Evolutionary conservation across 1,284 basidiomycete species (phyloP), one percentile per base, ranked within the genome.

Genomic region (Volvariella surrecta): DNA sequence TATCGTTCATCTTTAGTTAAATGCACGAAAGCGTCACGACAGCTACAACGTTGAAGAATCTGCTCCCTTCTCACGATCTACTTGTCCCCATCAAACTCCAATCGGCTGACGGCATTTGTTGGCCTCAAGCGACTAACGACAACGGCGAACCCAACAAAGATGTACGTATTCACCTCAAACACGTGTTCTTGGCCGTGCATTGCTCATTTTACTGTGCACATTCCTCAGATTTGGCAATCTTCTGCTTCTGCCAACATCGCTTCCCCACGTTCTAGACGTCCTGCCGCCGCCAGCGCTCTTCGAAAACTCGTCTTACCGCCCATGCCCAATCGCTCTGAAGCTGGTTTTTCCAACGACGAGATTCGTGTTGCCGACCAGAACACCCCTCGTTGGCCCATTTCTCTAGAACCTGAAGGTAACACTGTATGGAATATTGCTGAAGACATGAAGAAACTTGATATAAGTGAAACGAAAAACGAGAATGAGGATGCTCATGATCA

Each of bases 361-460:
- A 15, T 35, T 35, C 34, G 34, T 35, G 34, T 35, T 19, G 34
- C 34, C 4, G 34, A 35, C 45, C 58, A 61, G 42, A 58, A 54
- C 46, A 55, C 57, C 47, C 67, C 64, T 46, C 73, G 76, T 50
- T 85, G 82, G 82, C 72, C 74, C 50, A 64, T 80, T 6, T 16
- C 13, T 44, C 68, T 83, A 47, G 77, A 84, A 56, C 61, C 69
- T 22, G 69, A 73, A 8, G 60, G 68, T 46, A 64, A 67, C 34
- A 56, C 73, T 42, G 72, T 73, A 32, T 87, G 83, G 83, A 78
- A 81, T 48, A 68, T 87, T 45, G 70, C 79, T 37, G 79, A 85
- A 53, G 79, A 82, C 50, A 77, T 88, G 45, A 77, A 76, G 52
- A 75, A 80, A 56, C 61, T 87, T 50, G 80, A 82, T 54, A 78